Conservation (phyloP, 2,329 filamentous ascomycete genomes). For the Penicillium sumatraense region DNA sequence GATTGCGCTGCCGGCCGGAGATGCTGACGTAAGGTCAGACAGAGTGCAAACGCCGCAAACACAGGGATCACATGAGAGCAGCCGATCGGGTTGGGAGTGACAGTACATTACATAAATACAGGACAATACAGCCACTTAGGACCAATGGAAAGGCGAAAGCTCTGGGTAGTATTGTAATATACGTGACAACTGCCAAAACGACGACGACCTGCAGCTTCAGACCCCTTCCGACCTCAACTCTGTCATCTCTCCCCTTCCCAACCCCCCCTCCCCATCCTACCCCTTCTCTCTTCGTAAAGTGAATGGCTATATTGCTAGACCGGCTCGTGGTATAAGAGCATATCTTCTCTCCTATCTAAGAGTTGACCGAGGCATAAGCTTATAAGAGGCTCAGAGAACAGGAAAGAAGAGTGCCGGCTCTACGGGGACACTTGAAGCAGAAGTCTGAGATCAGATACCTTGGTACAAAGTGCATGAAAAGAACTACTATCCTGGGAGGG, state of each 20-base stretch:
- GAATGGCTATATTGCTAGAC: constrained; percentile 43
- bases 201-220: constrained; percentile 21
- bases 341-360: constrained; percentile 34
- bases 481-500: no score
- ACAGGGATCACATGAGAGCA: background rate
- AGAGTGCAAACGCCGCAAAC: background rate
- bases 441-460: constrained; percentile 20
- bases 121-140: background rate
- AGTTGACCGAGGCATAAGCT: constrained; percentile 18
- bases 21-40: background rate
- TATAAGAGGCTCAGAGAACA: constrained; percentile 17
- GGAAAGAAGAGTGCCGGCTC: constrained; percentile 16
- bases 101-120: no score
- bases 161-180: no score
- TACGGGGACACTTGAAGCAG: constrained; percentile 17
- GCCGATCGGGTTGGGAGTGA: no score
- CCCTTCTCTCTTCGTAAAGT: constrained; percentile 42
- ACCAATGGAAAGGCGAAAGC: no score
- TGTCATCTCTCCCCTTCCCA: constrained; percentile 19
- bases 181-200: background rate
- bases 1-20: background rate
- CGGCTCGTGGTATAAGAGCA: constrained; percentile 43
- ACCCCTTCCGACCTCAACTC: constrained; percentile 23
- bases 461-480: constrained; percentile 5
- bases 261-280: constrained; percentile 18